phyloP scores from a whole-genome alignment of 2,329 filamentous ascomycete genomes.

The Aspergillus hortae region DNA sequence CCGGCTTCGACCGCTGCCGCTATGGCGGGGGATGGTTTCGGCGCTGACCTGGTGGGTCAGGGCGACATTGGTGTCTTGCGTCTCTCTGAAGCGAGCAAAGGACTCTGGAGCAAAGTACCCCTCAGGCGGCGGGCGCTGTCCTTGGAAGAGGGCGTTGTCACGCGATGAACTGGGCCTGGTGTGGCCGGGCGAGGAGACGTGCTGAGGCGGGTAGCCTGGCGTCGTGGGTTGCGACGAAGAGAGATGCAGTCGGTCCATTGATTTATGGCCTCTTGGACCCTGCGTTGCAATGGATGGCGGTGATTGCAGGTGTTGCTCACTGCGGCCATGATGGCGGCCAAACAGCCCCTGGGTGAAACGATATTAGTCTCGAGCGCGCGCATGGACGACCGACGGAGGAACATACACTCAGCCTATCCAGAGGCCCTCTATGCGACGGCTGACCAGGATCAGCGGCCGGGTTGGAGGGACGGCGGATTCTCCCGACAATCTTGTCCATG shows the following conservation, averaged over 20 bases:
- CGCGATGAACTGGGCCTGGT: slow-evolving; percentile 2
- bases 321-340: slow-evolving; percentile 7
- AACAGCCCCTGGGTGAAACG: slow-evolving; percentile 14
- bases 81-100: slow-evolving; percentile 4
- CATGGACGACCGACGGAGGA: background rate
- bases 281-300: background rate
- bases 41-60: background rate
- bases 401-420: slow-evolving; percentile 17
- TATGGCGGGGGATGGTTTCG: background rate
- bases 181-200: background rate
- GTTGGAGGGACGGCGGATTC: slow-evolving; percentile 24
- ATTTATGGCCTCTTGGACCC: background rate
- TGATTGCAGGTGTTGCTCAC: background rate
- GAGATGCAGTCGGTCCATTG: slow-evolving; percentile 8
- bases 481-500: slow-evolving; percentile 25
- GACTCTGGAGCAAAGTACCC: slow-evolving; percentile 22
- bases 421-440: slow-evolving; percentile 11
- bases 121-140: slow-evolving; percentile 10
- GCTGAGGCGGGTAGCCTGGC: background rate
- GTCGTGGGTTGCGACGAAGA: slow-evolving; percentile 5
- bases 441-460: slow-evolving; percentile 14
- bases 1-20: background rate
- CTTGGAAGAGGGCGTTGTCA: slow-evolving; percentile 9
- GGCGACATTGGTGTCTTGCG: slow-evolving; percentile 1
- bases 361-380: background rate